phyloP scores from a whole-genome alignment of 371 early-diverging fungal species.

The Mortierella sp. region DNA sequence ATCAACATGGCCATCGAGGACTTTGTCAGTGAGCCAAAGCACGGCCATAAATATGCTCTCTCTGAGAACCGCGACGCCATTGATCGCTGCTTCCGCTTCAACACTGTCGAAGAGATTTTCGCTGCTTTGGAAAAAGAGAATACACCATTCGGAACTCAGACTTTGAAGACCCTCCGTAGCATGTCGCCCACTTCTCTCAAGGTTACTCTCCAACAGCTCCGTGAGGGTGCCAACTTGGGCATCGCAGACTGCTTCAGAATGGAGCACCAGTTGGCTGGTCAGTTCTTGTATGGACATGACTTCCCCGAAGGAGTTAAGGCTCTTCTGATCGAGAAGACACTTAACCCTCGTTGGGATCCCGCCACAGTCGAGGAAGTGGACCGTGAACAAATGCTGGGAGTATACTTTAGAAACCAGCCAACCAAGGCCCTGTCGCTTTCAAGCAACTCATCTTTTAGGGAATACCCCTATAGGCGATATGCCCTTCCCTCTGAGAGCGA shows the following conservation, averaged over 20 bases:
- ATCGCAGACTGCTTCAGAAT: slow-evolving; percentile 87
- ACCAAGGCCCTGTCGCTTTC: slow-evolving; percentile 57
- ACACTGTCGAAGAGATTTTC: slow-evolving; percentile 86
- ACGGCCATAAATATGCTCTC: slow-evolving; percentile 63
- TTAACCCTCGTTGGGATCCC: slow-evolving; percentile 85
- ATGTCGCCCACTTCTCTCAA: slow-evolving; percentile 94
- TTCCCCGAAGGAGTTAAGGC: slow-evolving; percentile 92
- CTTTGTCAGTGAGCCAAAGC: slow-evolving; percentile 78
- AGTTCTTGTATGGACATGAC: slow-evolving; percentile 84
- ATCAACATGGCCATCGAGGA: slow-evolving; percentile 94
- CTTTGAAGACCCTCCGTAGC: slow-evolving; percentile 70
- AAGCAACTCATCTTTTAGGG: slow-evolving; percentile 54
- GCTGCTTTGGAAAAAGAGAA: slow-evolving; percentile 78
- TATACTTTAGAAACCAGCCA: slow-evolving; percentile 67
- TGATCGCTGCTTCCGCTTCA: slow-evolving; percentile 87
- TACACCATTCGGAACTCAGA: slow-evolving; percentile 78
- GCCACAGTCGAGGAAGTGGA: slow-evolving; percentile 66
- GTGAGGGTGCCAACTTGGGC: slow-evolving; percentile 74
- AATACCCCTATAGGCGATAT: slow-evolving; percentile 82
- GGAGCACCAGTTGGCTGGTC: slow-evolving; percentile 87
- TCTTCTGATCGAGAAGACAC: slow-evolving; percentile 77
- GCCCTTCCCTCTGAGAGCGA: slow-evolving; percentile 87
- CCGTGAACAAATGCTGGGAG: slow-evolving; percentile 67
- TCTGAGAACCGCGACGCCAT: slow-evolving; percentile 82
- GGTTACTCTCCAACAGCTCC: slow-evolving; percentile 87